Evolutionary conservation across 2,329 filamentous ascomycete genomes (phyloP).

Genomic region (Aspergillus terreus): DNA sequence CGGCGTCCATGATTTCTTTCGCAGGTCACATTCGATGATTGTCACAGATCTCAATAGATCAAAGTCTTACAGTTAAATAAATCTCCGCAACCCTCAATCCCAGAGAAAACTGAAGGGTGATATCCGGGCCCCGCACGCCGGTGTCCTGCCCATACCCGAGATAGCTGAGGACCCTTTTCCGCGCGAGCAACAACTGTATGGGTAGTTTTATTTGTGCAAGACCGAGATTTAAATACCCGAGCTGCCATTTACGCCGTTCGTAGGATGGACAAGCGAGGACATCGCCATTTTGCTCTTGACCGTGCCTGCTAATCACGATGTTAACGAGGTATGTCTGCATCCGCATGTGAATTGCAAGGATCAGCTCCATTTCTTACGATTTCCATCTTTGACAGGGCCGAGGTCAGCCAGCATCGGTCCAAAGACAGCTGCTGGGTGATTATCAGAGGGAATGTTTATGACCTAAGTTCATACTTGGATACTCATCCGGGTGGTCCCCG

Average conservation of each 20-base stretch:
- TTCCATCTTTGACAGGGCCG: background rate
- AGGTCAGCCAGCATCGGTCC: background rate
- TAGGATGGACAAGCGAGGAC: no score
- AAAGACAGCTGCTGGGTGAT: constrained; percentile 2
- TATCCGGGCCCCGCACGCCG: background rate
- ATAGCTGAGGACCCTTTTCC: background rate
- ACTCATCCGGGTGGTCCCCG: background rate
- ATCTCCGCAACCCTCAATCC: no score
- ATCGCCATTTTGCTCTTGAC: no score
- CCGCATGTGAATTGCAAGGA: no score
- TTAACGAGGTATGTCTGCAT: background rate
- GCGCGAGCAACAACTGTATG: background rate
- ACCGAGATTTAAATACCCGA: no score
- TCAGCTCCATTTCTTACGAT: no score
- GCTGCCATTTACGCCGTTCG: no score
- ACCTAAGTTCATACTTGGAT: constrained; percentile 1
- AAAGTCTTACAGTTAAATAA: no score
- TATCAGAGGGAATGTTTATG: background rate
- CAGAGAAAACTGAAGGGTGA: background rate
- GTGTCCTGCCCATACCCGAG: background rate
- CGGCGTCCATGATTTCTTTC: background rate
- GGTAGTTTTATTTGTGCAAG: background rate
- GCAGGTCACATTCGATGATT: no score
- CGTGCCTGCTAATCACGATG: background rate
- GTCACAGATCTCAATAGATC: no score